Base-by-base conservation (phyloP, 257 asterid species). In the Paulownia fortunei region DNA sequence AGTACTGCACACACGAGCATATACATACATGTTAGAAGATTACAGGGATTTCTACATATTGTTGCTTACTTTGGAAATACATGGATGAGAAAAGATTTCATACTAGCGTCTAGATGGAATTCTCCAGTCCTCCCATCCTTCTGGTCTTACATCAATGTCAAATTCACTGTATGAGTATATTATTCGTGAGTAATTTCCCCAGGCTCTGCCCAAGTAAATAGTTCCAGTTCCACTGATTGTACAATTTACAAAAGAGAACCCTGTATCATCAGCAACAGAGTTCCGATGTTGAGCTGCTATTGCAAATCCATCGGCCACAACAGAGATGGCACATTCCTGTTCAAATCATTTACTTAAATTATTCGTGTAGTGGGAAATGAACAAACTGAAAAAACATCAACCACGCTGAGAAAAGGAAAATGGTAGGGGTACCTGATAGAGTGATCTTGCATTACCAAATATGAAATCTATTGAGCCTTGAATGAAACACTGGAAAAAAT, bases 381-480 rank as follows among this genome's bases (percentile, higher is more conserved):
- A 18, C 12, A 8, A 41, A 26, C 4, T n/a, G 0, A 44, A 32
- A 23, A n/a, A 0, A 4, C n/a, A 24, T 12, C 0, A 26, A 26
- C 16, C 62, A 2, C 10, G 8, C 10, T 1, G 49, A 42, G 8
- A 42, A 42, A 21, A 10, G 3, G 30, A 24, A 47, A 44, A 30
- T 2, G 7, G 8, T 6, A n/a, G 15, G 5, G 15, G 16, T 39
- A 91, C 98, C 95, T 82, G 84, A 72, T 86, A 95, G 8, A 92
- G 79, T 2, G 99, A 95, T 69, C 59, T 92, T 11, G 92, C 96
- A 30, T 87, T 83, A 26, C 99, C 98, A 46, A 88, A 91, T 26
- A 95, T 91, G 89, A 95, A 93, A 72, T 95, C 99, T 0, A 86
- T 86, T 0, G 91, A 79, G 51, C 98, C 99, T 82, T 82, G 91